Evolutionary conservation across 78 protist species (phyloP).

Genomic region (Cavenderia fasciculata): DNA sequence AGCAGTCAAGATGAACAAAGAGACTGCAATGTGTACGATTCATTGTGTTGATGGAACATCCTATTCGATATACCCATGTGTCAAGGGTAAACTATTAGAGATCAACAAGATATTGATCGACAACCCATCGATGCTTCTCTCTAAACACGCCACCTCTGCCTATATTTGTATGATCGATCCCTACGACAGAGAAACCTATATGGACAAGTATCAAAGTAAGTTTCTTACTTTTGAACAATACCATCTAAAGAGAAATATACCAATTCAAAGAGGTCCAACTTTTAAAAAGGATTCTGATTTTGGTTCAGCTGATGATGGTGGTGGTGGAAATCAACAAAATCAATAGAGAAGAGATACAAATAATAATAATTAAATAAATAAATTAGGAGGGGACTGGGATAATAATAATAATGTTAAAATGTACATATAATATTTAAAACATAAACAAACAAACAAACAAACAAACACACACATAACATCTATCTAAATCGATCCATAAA

Average conservation of each 20-base stretch:
- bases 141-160: conserved; percentile 12
- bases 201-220: neutral
- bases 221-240: conserved; percentile 22
- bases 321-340: neutral
- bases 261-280: conserved; percentile 43
- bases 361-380: neutral
- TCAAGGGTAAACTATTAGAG: conserved; percentile 59
- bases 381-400: too few species aligned
- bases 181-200: neutral
- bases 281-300: conserved; percentile 21
- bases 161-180: conserved; percentile 40
- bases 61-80: conserved; percentile 13
- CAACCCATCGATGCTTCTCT: neutral
- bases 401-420: too few species aligned
- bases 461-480: too few species aligned
- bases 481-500: too few species aligned
- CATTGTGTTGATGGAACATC: neutral
- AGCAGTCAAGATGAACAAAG: neutral
- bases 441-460: too few species aligned
- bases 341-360: neutral
- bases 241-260: conserved; percentile 29
- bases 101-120: neutral
- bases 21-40: conserved; percentile 1
- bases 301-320: neutral
- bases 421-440: too few species aligned